These are phyloP conservation scores for Arachis hypogaea DNA, from an alignment of 306 rosid genomes.

Conservation along the genomic window DNA sequence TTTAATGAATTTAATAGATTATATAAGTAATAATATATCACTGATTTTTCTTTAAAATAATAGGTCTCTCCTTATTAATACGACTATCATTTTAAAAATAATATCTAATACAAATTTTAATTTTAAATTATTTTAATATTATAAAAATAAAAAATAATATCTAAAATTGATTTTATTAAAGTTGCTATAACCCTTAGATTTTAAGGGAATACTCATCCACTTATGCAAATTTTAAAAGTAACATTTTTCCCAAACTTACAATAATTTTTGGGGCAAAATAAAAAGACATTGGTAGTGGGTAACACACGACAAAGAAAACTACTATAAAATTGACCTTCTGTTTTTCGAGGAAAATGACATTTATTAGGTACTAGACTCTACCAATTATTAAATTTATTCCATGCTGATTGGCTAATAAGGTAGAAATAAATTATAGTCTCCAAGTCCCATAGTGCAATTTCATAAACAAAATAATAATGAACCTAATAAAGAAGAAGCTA, in stretches of 20 bases:
- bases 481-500: background rate
- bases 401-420: constrained; percentile 39
- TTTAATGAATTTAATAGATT: too few species aligned
- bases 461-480: background rate
- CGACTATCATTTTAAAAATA: too few species aligned
- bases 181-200: constrained; percentile 11
- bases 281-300: constrained; percentile 30
- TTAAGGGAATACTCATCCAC: constrained; percentile 21
- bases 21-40: too few species aligned
- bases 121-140: too few species aligned
- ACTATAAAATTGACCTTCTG: background rate
- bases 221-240: constrained; percentile 23
- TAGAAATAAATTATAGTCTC: background rate
- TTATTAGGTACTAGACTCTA: constrained; percentile 31
- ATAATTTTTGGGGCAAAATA: constrained; percentile 39
- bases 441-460: constrained; percentile 31
- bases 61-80: too few species aligned
- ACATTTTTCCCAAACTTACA: constrained; percentile 46
- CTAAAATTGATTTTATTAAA: too few species aligned
- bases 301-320: constrained; percentile 33
- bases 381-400: constrained; percentile 10
- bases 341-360: constrained; percentile 14
- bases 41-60: too few species aligned
- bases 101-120: too few species aligned
- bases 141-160: too few species aligned